Conservation (phyloP, 2,329 filamentous ascomycete genomes). For the Calonectria multiphialidica region DNA sequence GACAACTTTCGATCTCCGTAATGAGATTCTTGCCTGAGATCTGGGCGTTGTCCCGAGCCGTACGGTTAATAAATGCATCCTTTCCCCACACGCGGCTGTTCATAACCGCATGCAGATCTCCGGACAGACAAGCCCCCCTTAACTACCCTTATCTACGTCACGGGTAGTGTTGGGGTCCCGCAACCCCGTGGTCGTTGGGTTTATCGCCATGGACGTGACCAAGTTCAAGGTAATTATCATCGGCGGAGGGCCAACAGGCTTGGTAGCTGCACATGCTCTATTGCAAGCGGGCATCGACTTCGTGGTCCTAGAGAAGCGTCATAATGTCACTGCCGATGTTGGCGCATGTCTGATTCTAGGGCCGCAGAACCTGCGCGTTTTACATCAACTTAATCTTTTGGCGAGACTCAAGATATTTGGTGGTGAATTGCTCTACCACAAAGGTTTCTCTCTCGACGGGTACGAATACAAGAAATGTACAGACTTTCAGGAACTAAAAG, state of each 20-base stretch:
- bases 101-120: no score
- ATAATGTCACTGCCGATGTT: constrained; percentile 37
- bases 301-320: constrained; percentile 51
- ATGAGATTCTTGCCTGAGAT: neutral
- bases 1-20: neutral
- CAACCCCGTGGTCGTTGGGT: neutral
- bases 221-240: constrained; percentile 42
- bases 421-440: neutral
- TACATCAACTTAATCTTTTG: constrained; percentile 25
- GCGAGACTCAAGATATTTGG: constrained; percentile 2
- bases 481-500: neutral
- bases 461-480: neutral
- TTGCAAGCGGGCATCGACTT: constrained; percentile 50
- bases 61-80: neutral
- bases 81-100: neutral
- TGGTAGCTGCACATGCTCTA: constrained; percentile 44
- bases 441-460: neutral
- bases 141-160: no score
- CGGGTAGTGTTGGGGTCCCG: no score
- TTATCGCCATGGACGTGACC: neutral
- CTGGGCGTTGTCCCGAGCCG: neutral
- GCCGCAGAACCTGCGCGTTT: constrained; percentile 17
- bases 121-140: no score
- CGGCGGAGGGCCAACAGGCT: constrained; percentile 45
- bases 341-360: constrained; percentile 30